Base-by-base conservation (phyloP, 163 green algal genomes). In the Scenedesmus sp. region DNA sequence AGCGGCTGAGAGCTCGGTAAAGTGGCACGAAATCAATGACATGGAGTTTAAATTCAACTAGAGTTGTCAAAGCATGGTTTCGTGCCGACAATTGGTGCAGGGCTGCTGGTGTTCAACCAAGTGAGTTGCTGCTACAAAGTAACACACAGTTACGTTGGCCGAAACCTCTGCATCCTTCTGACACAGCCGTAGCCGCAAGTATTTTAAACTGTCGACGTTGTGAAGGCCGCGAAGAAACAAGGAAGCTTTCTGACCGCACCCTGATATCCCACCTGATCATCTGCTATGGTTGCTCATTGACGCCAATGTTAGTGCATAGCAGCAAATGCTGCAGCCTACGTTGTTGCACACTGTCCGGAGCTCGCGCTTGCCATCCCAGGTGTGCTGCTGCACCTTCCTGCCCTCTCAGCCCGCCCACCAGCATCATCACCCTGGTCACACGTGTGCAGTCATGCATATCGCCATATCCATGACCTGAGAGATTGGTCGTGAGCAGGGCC, bases 51-150 rank as follows among this genome's bases (percentile, higher is more conserved):
- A n/a, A n/a, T n/a, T n/a, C n/a, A n/a, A n/a, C n/a, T n/a, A n/a
- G n/a, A n/a, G n/a, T n/a, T n/a, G n/a, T n/a, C n/a, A n/a, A n/a
- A n/a, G n/a, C n/a, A n/a, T n/a, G n/a, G n/a, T n/a, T n/a, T n/a
- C n/a, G n/a, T n/a, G n/a, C n/a, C n/a, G n/a, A n/a, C n/a, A n/a
- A n/a, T n/a, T n/a, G n/a, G n/a, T n/a, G n/a, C n/a, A n/a, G n/a
- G n/a, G n/a, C 15, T 82, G 73, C 73, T 82, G 33, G 7, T 82
- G 73, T 35, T 2, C 73, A 44, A n/a, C 35, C 0, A 33, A 44
- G 73, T 82, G 73, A 35, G 70, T 49, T 46, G 73, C 73, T 82
- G 35, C 65, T 37, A 40, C 65, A 76, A 76, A 76, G 30, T 76
- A 76, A 76, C 65, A 76, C 65, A 76, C 30, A 76, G 0, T 76